Conservation (phyloP, 2,329 filamentous ascomycete genomes). For the Xylaria sp. region DNA sequence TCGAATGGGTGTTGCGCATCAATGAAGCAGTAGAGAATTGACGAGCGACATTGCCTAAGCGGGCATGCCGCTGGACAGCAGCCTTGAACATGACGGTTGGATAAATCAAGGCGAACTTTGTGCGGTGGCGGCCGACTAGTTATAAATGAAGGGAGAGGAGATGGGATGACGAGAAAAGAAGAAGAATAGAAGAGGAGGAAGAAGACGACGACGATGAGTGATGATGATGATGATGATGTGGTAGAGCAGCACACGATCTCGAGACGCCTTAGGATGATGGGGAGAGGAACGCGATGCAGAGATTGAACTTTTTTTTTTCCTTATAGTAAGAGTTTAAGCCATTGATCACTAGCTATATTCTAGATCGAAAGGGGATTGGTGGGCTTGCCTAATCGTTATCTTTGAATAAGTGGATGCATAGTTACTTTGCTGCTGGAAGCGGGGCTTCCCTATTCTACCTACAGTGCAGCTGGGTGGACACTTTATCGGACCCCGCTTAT, state of each 20-base stretch:
- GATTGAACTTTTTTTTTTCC: slow-evolving; percentile 33
- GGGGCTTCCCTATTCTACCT: no score
- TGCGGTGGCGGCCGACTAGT: not conserved
- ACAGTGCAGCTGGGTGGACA: no score
- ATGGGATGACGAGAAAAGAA: no score
- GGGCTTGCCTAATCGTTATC: slow-evolving; percentile 10
- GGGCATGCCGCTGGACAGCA: slow-evolving; percentile 47
- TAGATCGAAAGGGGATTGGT: slow-evolving; percentile 1
- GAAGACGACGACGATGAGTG: not conserved
- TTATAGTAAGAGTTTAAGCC: not conserved
- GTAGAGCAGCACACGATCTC: slow-evolving; percentile 15
- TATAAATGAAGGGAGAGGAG: not conserved
- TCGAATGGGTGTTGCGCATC: slow-evolving; percentile 35
- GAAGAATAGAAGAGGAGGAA: not conserved
- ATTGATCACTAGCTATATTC: no score
- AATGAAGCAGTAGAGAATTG: slow-evolving; percentile 42
- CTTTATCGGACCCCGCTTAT: no score
- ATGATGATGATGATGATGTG: not conserved
- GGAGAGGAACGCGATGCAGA: slow-evolving; percentile 11
- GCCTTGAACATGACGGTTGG: slow-evolving; percentile 43
- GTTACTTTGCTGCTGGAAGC: not conserved
- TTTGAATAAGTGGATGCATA: no score
- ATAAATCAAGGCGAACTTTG: slow-evolving; percentile 10
- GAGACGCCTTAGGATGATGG: not conserved
- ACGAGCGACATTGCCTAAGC: slow-evolving; percentile 43